phyloP scores from a whole-genome alignment of 176 grass and related monocot species.

The Melocanna baccifera region DNA sequence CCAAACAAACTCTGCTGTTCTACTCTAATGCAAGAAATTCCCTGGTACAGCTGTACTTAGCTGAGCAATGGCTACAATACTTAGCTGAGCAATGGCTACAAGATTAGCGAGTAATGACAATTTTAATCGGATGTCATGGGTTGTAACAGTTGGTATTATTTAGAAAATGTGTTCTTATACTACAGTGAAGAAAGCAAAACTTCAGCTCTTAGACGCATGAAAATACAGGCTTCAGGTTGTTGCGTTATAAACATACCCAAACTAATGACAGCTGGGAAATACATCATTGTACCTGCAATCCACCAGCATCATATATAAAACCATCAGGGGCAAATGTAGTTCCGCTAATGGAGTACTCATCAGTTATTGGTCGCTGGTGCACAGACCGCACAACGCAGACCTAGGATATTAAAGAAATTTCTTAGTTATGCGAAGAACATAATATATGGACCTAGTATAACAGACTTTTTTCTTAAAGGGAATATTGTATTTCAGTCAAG shows the following conservation, averaged over 20 bases:
- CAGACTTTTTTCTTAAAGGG: constrained; percentile 13
- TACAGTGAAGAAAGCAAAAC: constrained; percentile 18
- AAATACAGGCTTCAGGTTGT: constrained; percentile 15
- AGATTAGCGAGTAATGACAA: neutral
- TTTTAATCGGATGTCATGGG: constrained; percentile 2
- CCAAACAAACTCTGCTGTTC: neutral
- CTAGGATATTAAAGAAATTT: constrained; percentile 42
- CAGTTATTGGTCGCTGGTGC: constrained; percentile 73
- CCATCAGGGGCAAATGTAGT: constrained; percentile 98
- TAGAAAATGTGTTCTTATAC: neutral
- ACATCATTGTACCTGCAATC: constrained; percentile 60
- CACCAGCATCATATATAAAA: constrained; percentile 77
- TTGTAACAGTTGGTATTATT: neutral
- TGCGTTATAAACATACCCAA: constrained; percentile 22
- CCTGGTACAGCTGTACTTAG: neutral
- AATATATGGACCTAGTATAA: neutral
- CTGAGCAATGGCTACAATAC: neutral
- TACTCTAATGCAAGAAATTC: neutral
- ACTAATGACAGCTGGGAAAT: neutral
- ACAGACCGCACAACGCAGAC: constrained; percentile 89
- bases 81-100: neutral
- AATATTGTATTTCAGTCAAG: neutral
- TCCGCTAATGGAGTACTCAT: constrained; percentile 82
- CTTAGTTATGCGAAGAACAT: constrained; percentile 3
- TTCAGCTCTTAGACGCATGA: neutral